Conservation (phyloP, 2,329 filamentous ascomycete species). For the Fusarium bactridioides region DNA sequence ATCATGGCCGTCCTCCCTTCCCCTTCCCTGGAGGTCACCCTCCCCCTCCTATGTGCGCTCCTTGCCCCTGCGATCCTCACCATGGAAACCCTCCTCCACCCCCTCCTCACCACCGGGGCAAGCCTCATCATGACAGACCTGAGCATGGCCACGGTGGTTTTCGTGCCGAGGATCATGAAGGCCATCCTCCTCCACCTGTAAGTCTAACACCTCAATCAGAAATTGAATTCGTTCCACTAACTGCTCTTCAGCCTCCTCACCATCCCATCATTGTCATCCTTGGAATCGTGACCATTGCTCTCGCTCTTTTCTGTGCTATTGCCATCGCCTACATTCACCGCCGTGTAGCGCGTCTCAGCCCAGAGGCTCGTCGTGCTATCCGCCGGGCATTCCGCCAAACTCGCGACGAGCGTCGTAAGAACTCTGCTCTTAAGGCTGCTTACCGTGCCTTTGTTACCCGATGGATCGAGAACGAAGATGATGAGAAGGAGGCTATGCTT, state of each 20-base stretch:
- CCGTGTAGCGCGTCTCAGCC: constrained; percentile 24
- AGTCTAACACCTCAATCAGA: background rate
- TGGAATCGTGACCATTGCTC: constrained; percentile 35
- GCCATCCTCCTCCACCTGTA: constrained; percentile 30
- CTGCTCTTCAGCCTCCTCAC: constrained; percentile 13
- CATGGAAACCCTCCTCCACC: constrained; percentile 30
- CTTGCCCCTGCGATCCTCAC: constrained; percentile 19
- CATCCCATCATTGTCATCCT: constrained; percentile 35
- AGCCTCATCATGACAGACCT: constrained; percentile 36
- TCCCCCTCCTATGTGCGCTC: constrained; percentile 9
- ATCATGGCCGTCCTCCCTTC: constrained; percentile 28
- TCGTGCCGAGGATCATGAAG: constrained; percentile 19
- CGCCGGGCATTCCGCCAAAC: constrained; percentile 38
- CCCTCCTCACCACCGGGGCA: constrained; percentile 33
- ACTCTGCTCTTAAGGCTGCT: constrained; percentile 39
- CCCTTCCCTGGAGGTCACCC: constrained; percentile 38
- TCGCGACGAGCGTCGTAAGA: constrained; percentile 39
- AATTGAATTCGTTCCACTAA: background rate
- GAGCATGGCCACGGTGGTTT: constrained; percentile 24
- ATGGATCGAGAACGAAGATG: constrained; percentile 33
- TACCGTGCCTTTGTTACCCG: constrained; percentile 45
- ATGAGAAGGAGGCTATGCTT: constrained; percentile 38
- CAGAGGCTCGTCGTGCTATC: constrained; percentile 34
- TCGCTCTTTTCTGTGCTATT: constrained; percentile 40
- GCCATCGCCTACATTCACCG: constrained; percentile 37